Percentiles rank a stretch among this genome's conserved stretches.
Evolutionary conservation across 768 basidiomycete genomes (phyloP).

Genomic region (Termitomyces sp.): DNA sequence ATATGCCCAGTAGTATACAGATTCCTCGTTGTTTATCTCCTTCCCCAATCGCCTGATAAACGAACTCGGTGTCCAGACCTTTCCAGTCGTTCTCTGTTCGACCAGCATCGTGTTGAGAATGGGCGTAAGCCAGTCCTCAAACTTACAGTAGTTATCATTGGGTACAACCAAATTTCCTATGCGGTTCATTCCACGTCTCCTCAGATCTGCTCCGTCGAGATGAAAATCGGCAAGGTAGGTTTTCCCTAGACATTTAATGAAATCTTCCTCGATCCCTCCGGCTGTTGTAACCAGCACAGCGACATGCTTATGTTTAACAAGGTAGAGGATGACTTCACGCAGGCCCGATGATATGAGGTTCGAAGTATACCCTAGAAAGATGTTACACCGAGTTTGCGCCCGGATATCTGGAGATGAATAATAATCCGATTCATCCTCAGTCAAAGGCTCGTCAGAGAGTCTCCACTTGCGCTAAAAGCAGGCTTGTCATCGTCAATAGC

Average conservation of each 20-base stretch:
- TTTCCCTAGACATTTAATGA: conserved; percentile 97
- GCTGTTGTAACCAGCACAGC: conserved; percentile 93
- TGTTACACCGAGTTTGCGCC: conserved; percentile 70
- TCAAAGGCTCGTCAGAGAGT: conserved; percentile 77
- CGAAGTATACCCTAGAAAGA: conserved; percentile 98
- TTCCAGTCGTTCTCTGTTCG: conserved; percentile 72
- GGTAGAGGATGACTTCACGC: conserved; percentile 86
- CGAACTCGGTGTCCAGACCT: conserved; percentile 89
- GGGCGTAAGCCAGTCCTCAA: conserved; percentile 98
- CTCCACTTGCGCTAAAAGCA: conserved; percentile 75
- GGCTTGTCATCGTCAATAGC: background rate
- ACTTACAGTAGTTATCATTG: conserved; percentile 98
- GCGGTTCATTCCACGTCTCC: conserved; percentile 91
- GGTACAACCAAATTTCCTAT: conserved; percentile 96
- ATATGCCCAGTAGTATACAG: conserved; percentile 99
- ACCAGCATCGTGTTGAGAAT: conserved; percentile 86
- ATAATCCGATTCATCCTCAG: conserved; percentile 68
- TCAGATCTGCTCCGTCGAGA: conserved; percentile 83
- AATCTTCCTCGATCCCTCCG: conserved; percentile 97
- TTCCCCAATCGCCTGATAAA: conserved; percentile 94
- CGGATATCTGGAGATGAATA: conserved; percentile 56
- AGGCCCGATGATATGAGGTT: conserved; percentile 98
- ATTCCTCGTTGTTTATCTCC: conserved; percentile 96
- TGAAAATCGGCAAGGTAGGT: conserved; percentile 95
- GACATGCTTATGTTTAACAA: conserved; percentile 92